Evolutionary conservation across 176 grass and related monocot genomes (phyloP).

Genomic region (Oryza coarctata): DNA sequence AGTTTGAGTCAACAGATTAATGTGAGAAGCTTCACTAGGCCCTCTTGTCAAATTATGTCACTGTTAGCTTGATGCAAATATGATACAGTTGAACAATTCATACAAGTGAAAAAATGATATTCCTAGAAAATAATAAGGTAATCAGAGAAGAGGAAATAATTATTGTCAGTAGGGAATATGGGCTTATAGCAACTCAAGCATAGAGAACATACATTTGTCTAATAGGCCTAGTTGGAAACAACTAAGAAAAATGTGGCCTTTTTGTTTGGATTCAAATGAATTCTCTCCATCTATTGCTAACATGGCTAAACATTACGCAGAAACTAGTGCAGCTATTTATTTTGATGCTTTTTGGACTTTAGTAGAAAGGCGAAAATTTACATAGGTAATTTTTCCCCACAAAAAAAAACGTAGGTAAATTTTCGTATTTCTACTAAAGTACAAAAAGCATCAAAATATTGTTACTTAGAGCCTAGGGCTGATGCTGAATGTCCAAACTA

Average conservation of each 20-base stretch:
- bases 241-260: neutral
- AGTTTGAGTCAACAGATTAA: slow-evolving; percentile 49
- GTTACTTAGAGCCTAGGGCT: neutral
- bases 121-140: neutral
- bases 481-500: neutral
- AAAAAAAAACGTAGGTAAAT: too few species aligned
- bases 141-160: neutral
- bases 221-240: neutral
- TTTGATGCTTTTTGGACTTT: neutral
- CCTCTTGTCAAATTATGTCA: slow-evolving; percentile 36
- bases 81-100: neutral
- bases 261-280: neutral
- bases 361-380: neutral
- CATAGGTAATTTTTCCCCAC: too few species aligned
- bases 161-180: neutral
- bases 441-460: too few species aligned
- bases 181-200: neutral
- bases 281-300: neutral
- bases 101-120: neutral
- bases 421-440: too few species aligned
- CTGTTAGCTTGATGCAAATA: slow-evolving; percentile 24
- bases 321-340: neutral
- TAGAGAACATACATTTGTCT: neutral
- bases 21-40: slow-evolving; percentile 44
- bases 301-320: neutral